Evolutionary conservation across 2,329 filamentous ascomycete species (phyloP).

Genomic region (Colletotrichum sp.): DNA sequence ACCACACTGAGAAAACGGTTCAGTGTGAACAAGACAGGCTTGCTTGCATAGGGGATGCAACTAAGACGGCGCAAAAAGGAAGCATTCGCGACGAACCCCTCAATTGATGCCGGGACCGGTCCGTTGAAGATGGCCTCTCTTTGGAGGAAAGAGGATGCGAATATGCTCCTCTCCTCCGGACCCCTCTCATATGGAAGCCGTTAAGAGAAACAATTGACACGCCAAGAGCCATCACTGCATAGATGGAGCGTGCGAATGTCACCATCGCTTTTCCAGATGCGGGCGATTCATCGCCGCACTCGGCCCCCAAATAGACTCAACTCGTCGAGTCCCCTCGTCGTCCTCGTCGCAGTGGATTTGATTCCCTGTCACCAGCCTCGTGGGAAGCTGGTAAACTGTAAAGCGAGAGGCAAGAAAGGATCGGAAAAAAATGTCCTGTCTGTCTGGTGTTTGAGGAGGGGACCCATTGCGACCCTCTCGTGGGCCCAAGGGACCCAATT

Average conservation of each 20-base stretch:
- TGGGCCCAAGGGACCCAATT: not conserved
- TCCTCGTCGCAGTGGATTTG: not conserved
- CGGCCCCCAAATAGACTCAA: conserved; percentile 3
- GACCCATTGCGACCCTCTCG: not conserved
- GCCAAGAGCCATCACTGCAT: not conserved
- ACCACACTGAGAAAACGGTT: not conserved
- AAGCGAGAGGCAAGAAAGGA: not conserved
- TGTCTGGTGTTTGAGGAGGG: not conserved
- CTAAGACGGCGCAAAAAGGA: not conserved
- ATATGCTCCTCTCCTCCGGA: not conserved
- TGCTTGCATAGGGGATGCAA: not conserved
- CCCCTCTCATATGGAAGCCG: not conserved
- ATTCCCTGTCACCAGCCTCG: conserved; percentile 5
- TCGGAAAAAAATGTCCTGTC: not conserved
- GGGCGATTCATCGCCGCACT: not conserved
- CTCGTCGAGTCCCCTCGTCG: not conserved
- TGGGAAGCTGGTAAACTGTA: conserved; percentile 9
- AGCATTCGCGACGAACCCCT: not conserved
- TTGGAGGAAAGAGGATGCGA: not conserved
- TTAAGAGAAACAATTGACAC: not conserved
- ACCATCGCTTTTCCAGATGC: not conserved
- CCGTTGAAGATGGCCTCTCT: not conserved
- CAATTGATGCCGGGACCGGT: not conserved
- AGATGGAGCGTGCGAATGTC: not conserved
- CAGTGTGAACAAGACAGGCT: not conserved